Evolutionary conservation across 2,329 filamentous ascomycete species (phyloP).

Genomic region (Pyrenophora graminea): DNA sequence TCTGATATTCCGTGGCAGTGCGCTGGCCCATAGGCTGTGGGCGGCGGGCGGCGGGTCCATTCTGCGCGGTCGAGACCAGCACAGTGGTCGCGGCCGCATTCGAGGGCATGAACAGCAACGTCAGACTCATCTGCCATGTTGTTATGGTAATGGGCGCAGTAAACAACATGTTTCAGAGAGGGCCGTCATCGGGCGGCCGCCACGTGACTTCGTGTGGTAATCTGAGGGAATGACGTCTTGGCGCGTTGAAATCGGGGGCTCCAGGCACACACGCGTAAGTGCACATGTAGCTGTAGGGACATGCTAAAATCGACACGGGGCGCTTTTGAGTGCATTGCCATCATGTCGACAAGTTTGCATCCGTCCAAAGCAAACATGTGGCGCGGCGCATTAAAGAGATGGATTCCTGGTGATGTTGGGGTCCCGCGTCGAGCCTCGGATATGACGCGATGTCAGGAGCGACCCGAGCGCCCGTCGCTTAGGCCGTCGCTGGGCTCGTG

Average conservation of each 20-base stretch:
- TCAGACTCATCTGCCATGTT: conserved; percentile 14
- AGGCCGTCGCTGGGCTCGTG: conserved; percentile 10
- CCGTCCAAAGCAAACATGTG: not conserved
- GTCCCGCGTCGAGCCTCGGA: conserved; percentile 19
- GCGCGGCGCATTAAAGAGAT: conserved; percentile 20
- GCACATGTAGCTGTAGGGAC: not conserved
- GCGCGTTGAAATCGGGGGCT: conserved; percentile 5
- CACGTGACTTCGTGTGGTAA: conserved; percentile 22
- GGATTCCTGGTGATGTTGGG: conserved; percentile 20
- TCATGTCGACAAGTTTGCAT: not conserved
- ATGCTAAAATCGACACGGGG: not conserved
- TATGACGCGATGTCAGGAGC: conserved; percentile 18
- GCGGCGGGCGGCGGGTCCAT: conserved; percentile 25
- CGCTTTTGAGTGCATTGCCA: not conserved
- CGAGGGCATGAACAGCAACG: conserved; percentile 18
- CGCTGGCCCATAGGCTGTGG: conserved; percentile 35
- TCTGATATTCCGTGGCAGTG: conserved; percentile 35
- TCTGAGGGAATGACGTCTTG: conserved; percentile 2
- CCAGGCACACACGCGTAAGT: not conserved
- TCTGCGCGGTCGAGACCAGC: conserved; percentile 18
- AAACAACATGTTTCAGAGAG: conserved; percentile 20
- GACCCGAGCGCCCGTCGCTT: conserved; percentile 11
- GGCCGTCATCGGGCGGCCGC: conserved; percentile 1
- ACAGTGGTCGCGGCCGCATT: conserved; percentile 22
- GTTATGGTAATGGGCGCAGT: conserved; percentile 21